Conservation (phyloP, 345 rosid genomes). For the Leavenworthia alabamica region DNA sequence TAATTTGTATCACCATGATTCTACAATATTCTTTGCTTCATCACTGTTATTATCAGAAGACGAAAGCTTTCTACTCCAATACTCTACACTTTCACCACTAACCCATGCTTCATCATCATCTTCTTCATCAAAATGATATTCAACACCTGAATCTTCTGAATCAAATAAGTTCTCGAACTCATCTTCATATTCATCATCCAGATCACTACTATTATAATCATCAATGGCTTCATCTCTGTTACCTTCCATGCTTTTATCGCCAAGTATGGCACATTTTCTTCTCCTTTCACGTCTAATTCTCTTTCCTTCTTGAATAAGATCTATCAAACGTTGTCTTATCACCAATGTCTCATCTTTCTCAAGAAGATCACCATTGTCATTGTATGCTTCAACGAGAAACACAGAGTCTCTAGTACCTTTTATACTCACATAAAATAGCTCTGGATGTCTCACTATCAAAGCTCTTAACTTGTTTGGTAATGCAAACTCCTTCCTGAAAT, state of each 20-base stretch:
- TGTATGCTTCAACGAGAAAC: slow-evolving; percentile 60
- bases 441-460: slow-evolving; percentile 76
- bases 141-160: slow-evolving; percentile 46
- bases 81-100: slow-evolving; percentile 28
- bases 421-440: slow-evolving; percentile 70
- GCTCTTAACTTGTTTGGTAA: slow-evolving; percentile 67
- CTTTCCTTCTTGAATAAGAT: slow-evolving; percentile 60
- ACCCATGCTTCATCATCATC: slow-evolving; percentile 11
- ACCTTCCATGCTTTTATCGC: background rate
- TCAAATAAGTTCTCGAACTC: slow-evolving; percentile 74
- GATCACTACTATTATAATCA: slow-evolving; percentile 15
- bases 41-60: slow-evolving; percentile 10
- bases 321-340: slow-evolving; percentile 50
- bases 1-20: slow-evolving; percentile 48
- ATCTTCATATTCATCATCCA: slow-evolving; percentile 45
- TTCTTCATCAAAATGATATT: slow-evolving; percentile 36
- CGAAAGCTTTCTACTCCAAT: slow-evolving; percentile 50
- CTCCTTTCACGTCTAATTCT: slow-evolving; percentile 59
- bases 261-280: slow-evolving; percentile 19
- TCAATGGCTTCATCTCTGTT: no score
- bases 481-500: slow-evolving; percentile 75
- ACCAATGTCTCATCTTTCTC: slow-evolving; percentile 47
- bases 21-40: slow-evolving; percentile 13
- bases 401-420: slow-evolving; percentile 78
- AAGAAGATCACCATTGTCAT: slow-evolving; percentile 57